Base-by-base conservation (phyloP, 805 yeast genomes). In the Ogataea nakhonphanomensis region DNA sequence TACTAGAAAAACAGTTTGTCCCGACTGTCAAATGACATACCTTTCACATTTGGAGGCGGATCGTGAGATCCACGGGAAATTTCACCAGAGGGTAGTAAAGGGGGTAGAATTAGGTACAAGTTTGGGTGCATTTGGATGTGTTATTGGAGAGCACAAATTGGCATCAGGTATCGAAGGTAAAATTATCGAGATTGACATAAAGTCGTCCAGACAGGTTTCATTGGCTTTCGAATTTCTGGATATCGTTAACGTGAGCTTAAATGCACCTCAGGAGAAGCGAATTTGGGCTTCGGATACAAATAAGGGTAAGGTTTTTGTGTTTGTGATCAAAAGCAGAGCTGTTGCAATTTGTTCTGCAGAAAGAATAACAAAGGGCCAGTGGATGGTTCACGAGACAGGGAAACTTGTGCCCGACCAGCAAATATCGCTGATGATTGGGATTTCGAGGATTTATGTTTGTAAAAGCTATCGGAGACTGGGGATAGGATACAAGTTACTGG, bases 271-370 rank as follows among this genome's bases (percentile, higher is more conserved):
- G 8, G 62, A 54, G 14, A 44, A 49, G 1, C 28, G 50, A 7
- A 25, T 39, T 7, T 60, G 60, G 58, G 13, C 39, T n/a, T 28
- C 27, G 13, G 56, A 55, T 14, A 38, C 47, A 3, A 50, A 46
- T 4, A 44, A 46, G 7, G 80, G 80, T 0, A 64, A 62, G 27
- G 72, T 79, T 1, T 81, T 73, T 50, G 62, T 81, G 3, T 73
- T 72, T 36, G 57, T 81, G 3, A 61, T 65, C 28, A 57, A 67
- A 13, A 64, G 38, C 7, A 43, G 42, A 15, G 79, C 80, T 0
- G 67, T 83, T 2, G 89, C 84, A 0, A 51, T 80, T 1, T 66
- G 79, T 7, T 71, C 79, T 2, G 69, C 79, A 1, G 85, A 80
- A 35, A 61, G 67, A 24, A 60, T 69, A 1, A 35, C 22, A 2